A percentile compares a stretch with the other conserved stretches of the same genome.
phyloP scores from a whole-genome alignment of 805 yeast species.

The Kodamaea laetipori region DNA sequence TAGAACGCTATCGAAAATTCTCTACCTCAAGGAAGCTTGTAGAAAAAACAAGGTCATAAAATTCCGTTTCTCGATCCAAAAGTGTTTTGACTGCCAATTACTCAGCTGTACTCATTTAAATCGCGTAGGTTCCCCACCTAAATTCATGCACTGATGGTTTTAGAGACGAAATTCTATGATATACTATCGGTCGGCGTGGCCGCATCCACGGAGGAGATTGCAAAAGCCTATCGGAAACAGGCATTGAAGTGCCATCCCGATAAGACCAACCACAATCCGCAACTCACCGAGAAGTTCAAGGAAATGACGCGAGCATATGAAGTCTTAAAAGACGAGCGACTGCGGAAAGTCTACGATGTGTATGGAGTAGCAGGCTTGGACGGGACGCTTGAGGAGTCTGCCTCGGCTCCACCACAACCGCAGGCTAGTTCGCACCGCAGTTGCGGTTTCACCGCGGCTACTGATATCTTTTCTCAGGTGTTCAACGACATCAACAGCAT shows the following conservation, averaged over 20 bases:
- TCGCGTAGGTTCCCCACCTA: not conserved
- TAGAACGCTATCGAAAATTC: constrained; percentile 22
- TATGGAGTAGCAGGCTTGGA: constrained; percentile 51
- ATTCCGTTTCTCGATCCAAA: too few relatives aligned
- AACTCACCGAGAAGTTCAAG: constrained; percentile 56
- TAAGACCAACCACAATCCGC: constrained; percentile 52
- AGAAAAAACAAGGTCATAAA: constrained; percentile 3
- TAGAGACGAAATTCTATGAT: constrained; percentile 37
- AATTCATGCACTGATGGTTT: constrained; percentile 10
- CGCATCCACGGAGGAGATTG: constrained; percentile 41
- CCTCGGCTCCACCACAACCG: constrained; percentile 11
- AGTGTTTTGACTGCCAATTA: not conserved
- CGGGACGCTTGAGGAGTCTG: constrained; percentile 21
- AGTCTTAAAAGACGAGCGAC: constrained; percentile 49
- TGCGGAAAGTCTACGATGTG: constrained; percentile 52
- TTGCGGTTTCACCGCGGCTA: constrained; percentile 17
- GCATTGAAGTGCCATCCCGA: constrained; percentile 68
- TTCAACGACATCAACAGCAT: constrained; percentile 37
- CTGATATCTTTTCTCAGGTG: constrained; percentile 39
- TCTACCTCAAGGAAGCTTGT: constrained; percentile 3
- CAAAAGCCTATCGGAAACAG: constrained; percentile 35
- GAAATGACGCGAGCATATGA: constrained; percentile 69
- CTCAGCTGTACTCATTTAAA: constrained; percentile 2
- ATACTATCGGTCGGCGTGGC: constrained; percentile 32
- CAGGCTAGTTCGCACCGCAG: not conserved